A percentile compares a stretch with the other conserved stretches of the same genome.
phyloP scores from a whole-genome alignment of 1,139 yeast genomes.

The Suhomyces yuchorum region DNA sequence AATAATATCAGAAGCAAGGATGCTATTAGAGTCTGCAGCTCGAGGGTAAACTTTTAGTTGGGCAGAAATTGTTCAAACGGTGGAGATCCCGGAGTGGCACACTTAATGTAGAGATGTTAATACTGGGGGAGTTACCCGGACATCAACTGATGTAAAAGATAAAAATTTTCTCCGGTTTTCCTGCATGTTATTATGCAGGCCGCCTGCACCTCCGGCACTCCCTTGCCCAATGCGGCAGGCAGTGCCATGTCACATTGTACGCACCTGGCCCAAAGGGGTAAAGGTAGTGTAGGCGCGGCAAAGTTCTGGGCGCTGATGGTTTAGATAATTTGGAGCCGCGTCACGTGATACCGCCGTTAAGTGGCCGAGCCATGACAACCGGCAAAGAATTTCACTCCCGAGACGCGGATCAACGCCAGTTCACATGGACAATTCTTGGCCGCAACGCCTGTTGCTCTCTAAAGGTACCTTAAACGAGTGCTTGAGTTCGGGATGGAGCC shows the following conservation, averaged over 20 bases:
- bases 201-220: not conserved
- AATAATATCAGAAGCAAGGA: not conserved
- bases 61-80: not conserved
- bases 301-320: not conserved
- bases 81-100: not conserved
- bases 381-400: not conserved
- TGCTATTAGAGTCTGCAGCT: not conserved
- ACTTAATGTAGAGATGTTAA: not conserved
- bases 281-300: not conserved
- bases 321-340: not conserved
- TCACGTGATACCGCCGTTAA: not conserved
- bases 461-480: no score
- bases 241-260: not conserved
- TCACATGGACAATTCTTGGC: not conserved
- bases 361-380: not conserved
- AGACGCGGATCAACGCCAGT: not conserved
- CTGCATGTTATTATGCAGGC: conserved; percentile 3
- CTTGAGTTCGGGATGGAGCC: no score
- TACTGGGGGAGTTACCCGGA: conserved; percentile 14
- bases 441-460: not conserved
- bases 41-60: not conserved
- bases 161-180: conserved; percentile 19
- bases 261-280: not conserved
- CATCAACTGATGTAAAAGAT: conserved; percentile 38
- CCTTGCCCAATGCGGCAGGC: not conserved